A percentile compares a stretch with the other conserved stretches of the same genome.
Evolutionary conservation across 2,329 filamentous ascomycete species (phyloP).

Genomic region (Coniochaeta sp.): DNA sequence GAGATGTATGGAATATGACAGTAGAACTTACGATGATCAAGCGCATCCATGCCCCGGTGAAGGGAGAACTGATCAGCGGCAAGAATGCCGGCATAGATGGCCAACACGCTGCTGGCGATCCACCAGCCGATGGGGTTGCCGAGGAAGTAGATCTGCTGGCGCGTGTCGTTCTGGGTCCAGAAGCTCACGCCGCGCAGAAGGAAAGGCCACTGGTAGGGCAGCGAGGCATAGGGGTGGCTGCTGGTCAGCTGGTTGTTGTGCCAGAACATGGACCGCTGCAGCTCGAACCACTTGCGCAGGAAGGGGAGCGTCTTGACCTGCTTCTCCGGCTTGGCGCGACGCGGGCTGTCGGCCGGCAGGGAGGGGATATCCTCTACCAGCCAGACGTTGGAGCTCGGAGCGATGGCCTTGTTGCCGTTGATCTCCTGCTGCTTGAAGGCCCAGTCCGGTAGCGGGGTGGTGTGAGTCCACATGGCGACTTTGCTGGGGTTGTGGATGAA

Average conservation of each 20-base stretch:
- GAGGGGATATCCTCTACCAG: conserved; percentile 86
- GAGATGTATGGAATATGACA: too few species aligned
- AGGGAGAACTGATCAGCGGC: conserved; percentile 90
- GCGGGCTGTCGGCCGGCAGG: conserved; percentile 61
- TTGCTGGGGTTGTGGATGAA: conserved; percentile 90
- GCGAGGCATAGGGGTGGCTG: conserved; percentile 91
- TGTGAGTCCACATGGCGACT: conserved; percentile 99
- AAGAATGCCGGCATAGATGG: conserved; percentile 87
- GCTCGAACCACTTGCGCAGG: conserved; percentile 88
- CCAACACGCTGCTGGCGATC: conserved; percentile 85
- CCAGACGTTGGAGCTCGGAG: conserved; percentile 90
- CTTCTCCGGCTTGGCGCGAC: conserved; percentile 67
- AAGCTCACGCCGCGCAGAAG: conserved; percentile 94
- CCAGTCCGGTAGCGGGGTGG: conserved; percentile 93
- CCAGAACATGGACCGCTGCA: conserved; percentile 98
- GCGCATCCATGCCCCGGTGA: conserved; percentile 83
- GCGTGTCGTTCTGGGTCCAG: conserved; percentile 95
- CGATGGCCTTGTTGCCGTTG: conserved; percentile 96
- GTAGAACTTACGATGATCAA: conserved; percentile 88
- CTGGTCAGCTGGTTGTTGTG: conserved; percentile 98
- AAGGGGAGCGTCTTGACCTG: conserved; percentile 82
- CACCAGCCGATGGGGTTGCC: conserved; percentile 98
- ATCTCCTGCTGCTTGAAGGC: conserved; percentile 96
- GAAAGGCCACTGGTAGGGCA: conserved; percentile 97
- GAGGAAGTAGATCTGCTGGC: conserved; percentile 96